Conservation (phyloP, 2,329 filamentous ascomycete genomes). For the Penicillium freii region DNA sequence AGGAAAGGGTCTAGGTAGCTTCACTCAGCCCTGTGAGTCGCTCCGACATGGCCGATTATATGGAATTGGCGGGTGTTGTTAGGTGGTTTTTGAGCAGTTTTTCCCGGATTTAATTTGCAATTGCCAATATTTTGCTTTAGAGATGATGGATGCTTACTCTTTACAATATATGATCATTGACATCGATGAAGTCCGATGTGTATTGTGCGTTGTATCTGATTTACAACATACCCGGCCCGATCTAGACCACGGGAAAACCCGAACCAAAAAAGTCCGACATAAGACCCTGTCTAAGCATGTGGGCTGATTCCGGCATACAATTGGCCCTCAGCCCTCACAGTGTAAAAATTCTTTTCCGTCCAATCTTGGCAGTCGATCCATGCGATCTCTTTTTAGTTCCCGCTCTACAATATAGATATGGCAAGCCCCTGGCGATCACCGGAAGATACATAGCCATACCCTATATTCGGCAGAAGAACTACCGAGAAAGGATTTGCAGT, state of each 20-base stretch:
- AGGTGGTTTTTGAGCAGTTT: background rate
- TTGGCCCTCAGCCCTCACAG: background rate
- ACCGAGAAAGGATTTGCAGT: background rate
- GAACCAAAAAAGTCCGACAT: background rate
- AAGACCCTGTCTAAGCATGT: background rate
- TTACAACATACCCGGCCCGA: background rate
- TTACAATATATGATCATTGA: background rate
- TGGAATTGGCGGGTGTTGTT: background rate
- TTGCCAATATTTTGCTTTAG: background rate
- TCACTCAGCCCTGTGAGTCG: background rate
- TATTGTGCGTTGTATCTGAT: background rate
- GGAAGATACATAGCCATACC: background rate
- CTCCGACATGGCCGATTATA: background rate
- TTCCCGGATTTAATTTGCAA: background rate
- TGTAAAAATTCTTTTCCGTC: background rate
- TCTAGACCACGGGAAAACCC: constrained; percentile 1
- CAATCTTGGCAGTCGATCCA: constrained; percentile 1
- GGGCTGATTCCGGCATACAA: background rate
- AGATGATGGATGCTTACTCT: background rate
- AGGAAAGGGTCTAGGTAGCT: background rate
- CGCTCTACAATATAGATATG: background rate
- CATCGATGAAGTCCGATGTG: background rate
- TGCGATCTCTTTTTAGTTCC: constrained; percentile 8
- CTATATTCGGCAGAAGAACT: background rate
- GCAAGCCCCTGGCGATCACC: constrained; percentile 12